phyloP scores from a whole-genome alignment of 371 early-diverging fungal genomes.

The Lichtheimia hyalospora region DNA sequence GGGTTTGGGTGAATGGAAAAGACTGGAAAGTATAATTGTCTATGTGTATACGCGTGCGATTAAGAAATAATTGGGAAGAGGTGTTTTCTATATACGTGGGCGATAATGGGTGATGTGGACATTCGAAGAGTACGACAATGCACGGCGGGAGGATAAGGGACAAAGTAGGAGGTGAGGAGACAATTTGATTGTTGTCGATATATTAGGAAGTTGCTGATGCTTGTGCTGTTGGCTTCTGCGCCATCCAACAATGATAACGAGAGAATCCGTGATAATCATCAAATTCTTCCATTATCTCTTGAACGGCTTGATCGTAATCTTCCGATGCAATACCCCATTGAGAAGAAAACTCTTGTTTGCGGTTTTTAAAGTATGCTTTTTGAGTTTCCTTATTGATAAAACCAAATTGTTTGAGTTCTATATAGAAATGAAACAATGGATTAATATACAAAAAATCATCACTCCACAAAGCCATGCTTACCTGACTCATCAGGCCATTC shows the following conservation, averaged over 20 bases:
- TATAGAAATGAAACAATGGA: background rate
- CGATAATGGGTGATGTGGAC: background rate
- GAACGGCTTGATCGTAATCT: conserved; percentile 44
- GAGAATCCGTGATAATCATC: conserved; percentile 45
- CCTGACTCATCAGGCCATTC: conserved; percentile 51
- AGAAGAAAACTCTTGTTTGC: conserved; percentile 25
- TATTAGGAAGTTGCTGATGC: background rate
- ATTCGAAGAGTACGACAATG: background rate
- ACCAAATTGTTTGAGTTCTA: conserved; percentile 47
- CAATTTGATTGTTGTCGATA: background rate
- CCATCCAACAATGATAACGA: conserved; percentile 42
- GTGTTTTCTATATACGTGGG: background rate
- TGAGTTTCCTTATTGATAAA: conserved; percentile 53
- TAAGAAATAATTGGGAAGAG: too few species aligned
- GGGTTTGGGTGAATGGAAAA: too few species aligned
- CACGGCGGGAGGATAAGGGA: too few species aligned
- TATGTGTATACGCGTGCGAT: too few species aligned
- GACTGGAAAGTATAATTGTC: too few species aligned
- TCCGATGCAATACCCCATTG: conserved; percentile 44
- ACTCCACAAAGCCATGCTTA: too few species aligned
- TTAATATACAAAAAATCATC: background rate
- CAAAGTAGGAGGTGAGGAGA: background rate
- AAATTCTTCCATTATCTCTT: conserved; percentile 44
- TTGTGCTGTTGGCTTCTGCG: conserved; percentile 21
- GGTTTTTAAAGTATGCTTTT: conserved; percentile 34